Base-by-base conservation (phyloP, 495 filamentous ascomycete genomes). In the Parathielavia hyrcaniae region DNA sequence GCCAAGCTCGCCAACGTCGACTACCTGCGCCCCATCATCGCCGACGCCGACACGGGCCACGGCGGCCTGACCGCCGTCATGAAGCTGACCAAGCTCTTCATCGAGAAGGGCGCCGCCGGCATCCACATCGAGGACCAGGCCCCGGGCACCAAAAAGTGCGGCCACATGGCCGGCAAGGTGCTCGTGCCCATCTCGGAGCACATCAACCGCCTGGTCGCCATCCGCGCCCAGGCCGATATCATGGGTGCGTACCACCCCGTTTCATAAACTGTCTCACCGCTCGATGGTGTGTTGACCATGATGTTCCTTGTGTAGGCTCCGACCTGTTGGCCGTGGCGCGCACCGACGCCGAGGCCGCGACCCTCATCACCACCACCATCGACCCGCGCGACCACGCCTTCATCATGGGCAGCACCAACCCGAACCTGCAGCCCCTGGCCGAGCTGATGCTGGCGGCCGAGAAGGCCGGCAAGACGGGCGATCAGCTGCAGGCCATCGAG, bases 61-160 rank as follows among this genome's bases (percentile, higher is more conserved):
- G 93, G 93, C 63, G 93, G 93, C 67, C 79, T 98, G 59, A 98
- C 95, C 14, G 93, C 93, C 38, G 85, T 97, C 64, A 97, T 98
- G 95, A 98, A 98, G 80, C 83, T 98, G 53, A 98, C 93, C 52
- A 96, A 96, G 77, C 81, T 98, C 17, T 98, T 98, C 76, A 76
- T 98, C 60, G 93, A 98, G 79, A 90, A 91, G 65, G 93, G 93
- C 68, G 93, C 93, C 36, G 93, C 93, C 43, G 93, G 93, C 65
- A 96, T 98, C 66, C 93, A 98, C 73, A 97, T 98, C 61, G 93
- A 98, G 74, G 93, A 98, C 69, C 93, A 98, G 74, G 93, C 93
- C 11, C 92, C 93, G 1, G 93, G 93, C 41, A 98, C 93, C 39
- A 98, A 98, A 83, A 98, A 98, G 79, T 98, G 93, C 69, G 93